These are phyloP conservation scores for Trichoderma polysporum DNA, from an alignment of 2,329 filamentous ascomycete genomes.

Conservation along the genomic window DNA sequence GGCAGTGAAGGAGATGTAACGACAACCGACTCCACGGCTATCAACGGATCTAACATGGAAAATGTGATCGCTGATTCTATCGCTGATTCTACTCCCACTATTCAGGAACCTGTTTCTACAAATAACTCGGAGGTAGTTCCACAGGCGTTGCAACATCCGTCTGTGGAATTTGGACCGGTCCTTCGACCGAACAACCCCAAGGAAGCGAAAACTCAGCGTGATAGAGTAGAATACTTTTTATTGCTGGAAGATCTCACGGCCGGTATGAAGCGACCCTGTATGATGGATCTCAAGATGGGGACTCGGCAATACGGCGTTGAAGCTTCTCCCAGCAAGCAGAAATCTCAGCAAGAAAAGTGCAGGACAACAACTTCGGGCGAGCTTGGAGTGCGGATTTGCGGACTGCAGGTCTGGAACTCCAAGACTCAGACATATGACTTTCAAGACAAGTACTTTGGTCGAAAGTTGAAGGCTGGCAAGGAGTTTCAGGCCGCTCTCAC, in stretches of 20 bases:
- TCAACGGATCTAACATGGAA: not conserved
- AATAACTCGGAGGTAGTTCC: conserved; percentile 30
- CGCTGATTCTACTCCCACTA: not conserved
- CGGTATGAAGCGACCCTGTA: conserved; percentile 94
- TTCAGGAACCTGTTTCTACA: conserved; percentile 36
- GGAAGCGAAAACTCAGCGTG: conserved; percentile 64
- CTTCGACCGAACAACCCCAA: conserved; percentile 71
- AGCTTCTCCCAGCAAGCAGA: conserved; percentile 85
- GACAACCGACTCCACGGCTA: not conserved
- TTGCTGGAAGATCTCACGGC: conserved; percentile 92
- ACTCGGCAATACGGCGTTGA: conserved; percentile 96
- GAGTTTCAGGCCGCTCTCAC: conserved; percentile 89
- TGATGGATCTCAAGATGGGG: conserved; percentile 98
- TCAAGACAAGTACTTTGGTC: conserved; percentile 96
- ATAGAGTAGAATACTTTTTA: conserved; percentile 87
- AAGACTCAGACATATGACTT: conserved; percentile 84
- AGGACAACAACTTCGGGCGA: conserved; percentile 86
- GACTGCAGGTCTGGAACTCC: conserved; percentile 93
- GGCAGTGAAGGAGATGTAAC: not conserved
- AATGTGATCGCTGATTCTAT: not conserved
- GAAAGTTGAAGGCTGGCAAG: conserved; percentile 78
- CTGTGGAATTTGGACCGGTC: conserved; percentile 42
- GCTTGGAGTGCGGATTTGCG: conserved; percentile 89
- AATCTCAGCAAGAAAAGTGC: conserved; percentile 91
- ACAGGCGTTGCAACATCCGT: conserved; percentile 41